Base-by-base conservation (phyloP, 1,284 basidiomycete species). In the Malassezia vespertilionis region DNA sequence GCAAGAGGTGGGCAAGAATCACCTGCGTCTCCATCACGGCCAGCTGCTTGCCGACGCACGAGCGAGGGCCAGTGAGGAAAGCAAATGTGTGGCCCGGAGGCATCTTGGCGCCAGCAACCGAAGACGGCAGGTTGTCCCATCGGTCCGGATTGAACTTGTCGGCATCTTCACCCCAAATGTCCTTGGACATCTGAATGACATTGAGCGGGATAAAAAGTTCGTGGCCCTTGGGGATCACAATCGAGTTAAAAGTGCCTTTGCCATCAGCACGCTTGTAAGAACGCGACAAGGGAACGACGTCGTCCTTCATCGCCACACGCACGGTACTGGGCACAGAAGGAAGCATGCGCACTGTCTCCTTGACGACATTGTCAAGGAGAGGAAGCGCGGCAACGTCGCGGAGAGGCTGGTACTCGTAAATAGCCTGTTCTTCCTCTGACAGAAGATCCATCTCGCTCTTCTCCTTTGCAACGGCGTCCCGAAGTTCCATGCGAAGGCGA, bases 241-340 rank as follows among this genome's bases (percentile, higher is more conserved):
- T 43, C 32, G 50, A 48, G 46, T 54, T 51, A 42, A 37, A 40
- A 26, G 43, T 48, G n/a, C 40, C 53, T n/a, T 41, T 43, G 7
- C 59, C 61, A 26, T 57, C 76, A 12, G 74, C 70, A 54, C 75
- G 73, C 46, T 73, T 47, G 56, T 62, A 31, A 4, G 59, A 54
- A 3, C 42, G 46, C 46, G 60, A 57, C 12, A 66, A 56, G 1
- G 63, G 63, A 0, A 66, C 46, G 2, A 60, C 47, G 9, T 52
- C 40, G 18, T 63, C 55, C 14, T 44, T 20, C 15, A 44, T 46
- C 2, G 60, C 57, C 33, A 58, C 49, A 18, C 65, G 54, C 3
- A 63, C 56, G 34, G 63, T 62, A 11, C 53, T 54, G 2, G 59
- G 56, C 4, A 65, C 58, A 4, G 65, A 60, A 2, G 61, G 60